A percentile compares a stretch with the other conserved stretches of the same genome.
Conservation (phyloP, 2,329 filamentous ascomycete genomes). For the Massarina eburnea region DNA sequence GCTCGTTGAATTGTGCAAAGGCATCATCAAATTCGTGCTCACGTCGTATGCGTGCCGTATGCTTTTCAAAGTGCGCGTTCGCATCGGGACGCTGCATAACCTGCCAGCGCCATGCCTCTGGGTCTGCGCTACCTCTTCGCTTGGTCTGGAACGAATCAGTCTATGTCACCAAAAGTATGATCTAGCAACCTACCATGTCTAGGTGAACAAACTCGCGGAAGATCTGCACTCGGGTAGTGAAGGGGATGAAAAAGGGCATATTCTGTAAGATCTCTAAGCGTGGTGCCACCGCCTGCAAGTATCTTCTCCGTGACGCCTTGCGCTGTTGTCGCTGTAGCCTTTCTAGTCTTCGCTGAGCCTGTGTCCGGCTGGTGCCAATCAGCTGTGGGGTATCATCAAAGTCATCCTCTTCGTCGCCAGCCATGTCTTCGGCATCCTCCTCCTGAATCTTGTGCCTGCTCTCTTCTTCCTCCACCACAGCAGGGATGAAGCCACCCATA, state of each 20-base stretch:
- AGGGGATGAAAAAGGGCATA: constrained; percentile 96
- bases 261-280: constrained; percentile 89
- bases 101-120: constrained; percentile 72
- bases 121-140: constrained; percentile 69
- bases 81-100: constrained; percentile 41
- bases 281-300: constrained; percentile 78
- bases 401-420: constrained; percentile 45
- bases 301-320: constrained; percentile 67
- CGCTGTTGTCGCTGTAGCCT: constrained; percentile 64
- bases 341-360: constrained; percentile 65
- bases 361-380: constrained; percentile 62
- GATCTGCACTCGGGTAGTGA: constrained; percentile 85
- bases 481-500: constrained; percentile 73
- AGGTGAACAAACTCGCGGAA: constrained; percentile 89
- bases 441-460: constrained; percentile 68
- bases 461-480: constrained; percentile 87
- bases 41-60: constrained; percentile 79
- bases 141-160: constrained; percentile 48
- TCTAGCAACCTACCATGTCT: constrained; percentile 60
- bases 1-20: constrained; percentile 75
- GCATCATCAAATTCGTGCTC: constrained; percentile 84
- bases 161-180: not conserved
- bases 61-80: constrained; percentile 42
- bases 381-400: constrained; percentile 38
- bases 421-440: constrained; percentile 61